Evolutionary conservation across 352 stramenopile genomes (phyloP), one percentile per base, ranked within the genome.

Genomic region (Globisporangium emineosum): DNA sequence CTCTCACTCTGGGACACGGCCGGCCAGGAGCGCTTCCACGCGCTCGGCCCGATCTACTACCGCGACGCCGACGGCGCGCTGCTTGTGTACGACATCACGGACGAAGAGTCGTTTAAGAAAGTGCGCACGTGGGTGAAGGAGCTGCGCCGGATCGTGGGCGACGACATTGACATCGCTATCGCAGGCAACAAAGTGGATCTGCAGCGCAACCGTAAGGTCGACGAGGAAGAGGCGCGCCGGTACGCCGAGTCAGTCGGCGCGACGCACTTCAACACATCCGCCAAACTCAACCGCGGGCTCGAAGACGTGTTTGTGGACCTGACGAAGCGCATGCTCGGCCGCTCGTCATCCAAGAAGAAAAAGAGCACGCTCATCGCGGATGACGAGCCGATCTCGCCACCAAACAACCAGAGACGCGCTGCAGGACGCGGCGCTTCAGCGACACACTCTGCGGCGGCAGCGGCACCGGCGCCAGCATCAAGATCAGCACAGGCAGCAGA

Each of bases 51-150:
- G 59, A 94, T 96, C 53, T 98, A 97, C 71, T 98, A 97, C 71
- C 88, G 89, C 21, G 92, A 96, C 58, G 89, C 92, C 2, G 78
- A 97, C 68, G 79, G 86, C 54, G 89, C 90, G 54, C 66, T 98
- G 35, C 71, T 98, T 7, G 90, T 98, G 42, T 98, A 97, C 71
- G 92, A 98, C 69, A 96, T 97, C 57, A 97, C 89, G 49, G 88
- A 97, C 70, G 86, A 90, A 40, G 86, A 96, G 65, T 95, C 90
- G n/a, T 96, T 97, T 69, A 72, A 76, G 57, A 95, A 97, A 70
- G 90, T 98, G 21, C 86, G 90, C 72, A 97, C 88, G 66, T 98
- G 93, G 93, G 91, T 98, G 56, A 89, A 88, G 21, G 93, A 98
- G 69, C 76, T 98, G 60, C 86, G 90, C 6, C 86, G 92, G 49